Percentiles rank a stretch among this genome's conserved stretches.
Conservation (phyloP, 2,329 filamentous ascomycete genomes). For the Trichocomaceae sp. region DNA sequence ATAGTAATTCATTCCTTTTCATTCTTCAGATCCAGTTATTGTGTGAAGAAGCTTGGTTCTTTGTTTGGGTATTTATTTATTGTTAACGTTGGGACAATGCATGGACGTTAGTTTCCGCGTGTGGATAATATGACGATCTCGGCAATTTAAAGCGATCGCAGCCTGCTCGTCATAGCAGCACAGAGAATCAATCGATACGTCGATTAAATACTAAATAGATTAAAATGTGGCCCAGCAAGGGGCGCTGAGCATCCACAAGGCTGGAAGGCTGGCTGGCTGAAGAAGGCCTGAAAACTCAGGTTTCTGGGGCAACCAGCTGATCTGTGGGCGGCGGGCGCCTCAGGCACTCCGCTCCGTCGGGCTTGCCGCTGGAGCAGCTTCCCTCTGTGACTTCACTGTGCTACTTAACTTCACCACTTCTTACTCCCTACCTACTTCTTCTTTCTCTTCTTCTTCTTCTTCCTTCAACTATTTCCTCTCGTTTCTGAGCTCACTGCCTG, state of each 20-base stretch:
- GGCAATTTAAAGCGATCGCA: neutral
- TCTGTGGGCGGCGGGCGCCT: neutral
- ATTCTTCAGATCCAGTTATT: neutral
- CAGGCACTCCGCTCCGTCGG: neutral
- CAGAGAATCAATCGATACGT: neutral
- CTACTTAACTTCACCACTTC: neutral
- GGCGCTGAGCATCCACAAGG: conserved; percentile 2
- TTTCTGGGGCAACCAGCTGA: conserved; percentile 11
- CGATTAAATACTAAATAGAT: too few species aligned
- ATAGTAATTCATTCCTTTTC: neutral
- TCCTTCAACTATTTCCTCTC: neutral
- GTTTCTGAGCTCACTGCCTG: neutral
- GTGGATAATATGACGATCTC: neutral
- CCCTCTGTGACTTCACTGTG: neutral
- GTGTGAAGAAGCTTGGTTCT: neutral
- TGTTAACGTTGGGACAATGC: neutral
- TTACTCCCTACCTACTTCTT: neutral
- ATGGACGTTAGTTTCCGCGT: neutral
- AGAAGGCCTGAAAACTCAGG: conserved; percentile 4
- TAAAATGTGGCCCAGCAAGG: conserved; percentile 8
- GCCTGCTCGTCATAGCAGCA: neutral
- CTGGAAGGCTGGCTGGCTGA: conserved; percentile 2
- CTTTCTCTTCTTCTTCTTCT: neutral
- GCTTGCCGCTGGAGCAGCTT: neutral
- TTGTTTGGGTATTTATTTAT: neutral